Evolutionary conservation across 768 basidiomycete genomes (phyloP).

Genomic region (Kwoniella sp.): DNA sequence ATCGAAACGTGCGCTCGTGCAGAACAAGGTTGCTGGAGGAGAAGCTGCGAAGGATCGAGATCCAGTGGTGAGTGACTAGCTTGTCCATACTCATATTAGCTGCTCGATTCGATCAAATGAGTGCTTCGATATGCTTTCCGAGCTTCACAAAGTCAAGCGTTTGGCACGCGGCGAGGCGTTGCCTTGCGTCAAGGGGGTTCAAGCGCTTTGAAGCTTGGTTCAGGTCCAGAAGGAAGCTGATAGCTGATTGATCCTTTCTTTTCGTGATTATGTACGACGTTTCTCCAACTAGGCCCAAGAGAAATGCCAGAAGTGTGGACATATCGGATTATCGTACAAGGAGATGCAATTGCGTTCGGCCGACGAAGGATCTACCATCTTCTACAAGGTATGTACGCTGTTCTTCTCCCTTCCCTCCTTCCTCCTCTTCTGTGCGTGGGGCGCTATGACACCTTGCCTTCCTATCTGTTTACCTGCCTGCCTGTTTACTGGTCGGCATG

Average conservation of each 20-base stretch:
- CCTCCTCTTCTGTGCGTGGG: neutral
- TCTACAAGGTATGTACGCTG: slow-evolving; percentile 81
- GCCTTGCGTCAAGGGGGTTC: neutral
- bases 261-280: too few species aligned
- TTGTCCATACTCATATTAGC: too few species aligned
- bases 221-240: too few species aligned
- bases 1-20: slow-evolving; percentile 81
- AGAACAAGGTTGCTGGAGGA: slow-evolving; percentile 65
- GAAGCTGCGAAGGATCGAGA: slow-evolving; percentile 54
- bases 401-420: neutral
- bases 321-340: slow-evolving; percentile 82
- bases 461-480: neutral
- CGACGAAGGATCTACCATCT: slow-evolving; percentile 91
- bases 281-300: slow-evolving; percentile 91
- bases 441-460: neutral
- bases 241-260: too few species aligned
- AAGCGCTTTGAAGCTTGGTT: too few species aligned
- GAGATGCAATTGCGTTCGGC: slow-evolving; percentile 89
- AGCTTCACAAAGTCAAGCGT: neutral
- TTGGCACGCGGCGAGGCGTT: neutral
- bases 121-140: neutral
- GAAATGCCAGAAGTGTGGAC: slow-evolving; percentile 83
- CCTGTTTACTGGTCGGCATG: too few species aligned
- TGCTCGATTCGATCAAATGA: too few species aligned
- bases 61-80: slow-evolving; percentile 56